A percentile compares a stretch with the other conserved stretches of the same genome.
Conservation (phyloP, 2,329 filamentous ascomycete species). For the Microsporum audouinii region DNA sequence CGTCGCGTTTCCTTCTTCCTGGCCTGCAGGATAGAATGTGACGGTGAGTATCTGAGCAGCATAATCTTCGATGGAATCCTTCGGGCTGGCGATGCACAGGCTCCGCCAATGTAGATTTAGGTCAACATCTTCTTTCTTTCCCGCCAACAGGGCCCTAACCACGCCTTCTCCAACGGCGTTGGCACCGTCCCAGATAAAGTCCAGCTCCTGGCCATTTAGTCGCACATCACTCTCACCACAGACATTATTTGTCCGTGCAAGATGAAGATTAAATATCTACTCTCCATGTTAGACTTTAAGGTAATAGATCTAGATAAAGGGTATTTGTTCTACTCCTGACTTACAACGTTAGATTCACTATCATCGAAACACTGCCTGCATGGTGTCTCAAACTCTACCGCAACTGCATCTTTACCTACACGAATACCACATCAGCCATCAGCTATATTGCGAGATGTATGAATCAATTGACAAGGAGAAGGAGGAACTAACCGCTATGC, state of each 20-base stretch:
- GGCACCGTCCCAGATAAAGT: slow-evolving; percentile 17
- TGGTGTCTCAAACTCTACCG: slow-evolving; percentile 17
- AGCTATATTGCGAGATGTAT: background rate
- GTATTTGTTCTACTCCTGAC: background rate
- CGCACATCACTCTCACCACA: slow-evolving; percentile 20
- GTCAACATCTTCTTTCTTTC: slow-evolving; percentile 12
- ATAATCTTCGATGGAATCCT: slow-evolving; percentile 12
- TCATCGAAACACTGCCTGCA: slow-evolving; percentile 16
- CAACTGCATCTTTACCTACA: slow-evolving; percentile 16
- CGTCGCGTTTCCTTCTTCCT: slow-evolving; percentile 15
- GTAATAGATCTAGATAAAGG: background rate
- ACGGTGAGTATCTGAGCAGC: slow-evolving; percentile 22
- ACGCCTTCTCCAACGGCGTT: slow-evolving; percentile 18
- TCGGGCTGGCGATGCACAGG: slow-evolving; percentile 20
- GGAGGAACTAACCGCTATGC: slow-evolving; percentile 8
- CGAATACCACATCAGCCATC: background rate
- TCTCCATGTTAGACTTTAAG: background rate
- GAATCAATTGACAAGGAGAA: background rate
- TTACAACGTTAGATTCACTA: slow-evolving; percentile 13
- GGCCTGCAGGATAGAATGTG: slow-evolving; percentile 17
- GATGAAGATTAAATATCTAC: slow-evolving; percentile 22
- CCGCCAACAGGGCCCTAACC: slow-evolving; percentile 16
- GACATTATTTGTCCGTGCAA: slow-evolving; percentile 18
- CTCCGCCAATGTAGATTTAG: slow-evolving; percentile 19
- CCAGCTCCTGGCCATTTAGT: slow-evolving; percentile 22